Conservation (phyloP, 495 filamentous ascomycete genomes). For the Tuber indicum region DNA sequence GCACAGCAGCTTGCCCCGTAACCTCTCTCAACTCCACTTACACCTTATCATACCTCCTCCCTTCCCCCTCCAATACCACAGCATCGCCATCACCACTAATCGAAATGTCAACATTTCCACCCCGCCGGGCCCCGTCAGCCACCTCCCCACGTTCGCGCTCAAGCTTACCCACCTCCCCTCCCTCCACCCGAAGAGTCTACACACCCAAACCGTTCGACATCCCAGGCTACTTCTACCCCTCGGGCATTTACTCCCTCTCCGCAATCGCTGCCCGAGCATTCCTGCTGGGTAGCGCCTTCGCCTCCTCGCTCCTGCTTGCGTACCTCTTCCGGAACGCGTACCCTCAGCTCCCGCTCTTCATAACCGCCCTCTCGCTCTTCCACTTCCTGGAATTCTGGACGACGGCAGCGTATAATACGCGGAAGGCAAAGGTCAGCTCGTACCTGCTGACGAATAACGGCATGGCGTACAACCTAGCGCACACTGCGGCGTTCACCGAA, state of each 20-base stretch:
- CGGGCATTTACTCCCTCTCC: constrained; percentile 61
- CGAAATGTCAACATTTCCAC: constrained; percentile 13
- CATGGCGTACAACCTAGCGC: constrained; percentile 73
- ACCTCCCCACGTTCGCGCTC: constrained; percentile 37
- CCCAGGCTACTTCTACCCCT: constrained; percentile 46
- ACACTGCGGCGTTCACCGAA: constrained; percentile 65
- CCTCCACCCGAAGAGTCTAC: background rate
- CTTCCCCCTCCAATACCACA: background rate
- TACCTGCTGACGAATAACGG: constrained; percentile 88
- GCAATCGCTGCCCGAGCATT: constrained; percentile 69
- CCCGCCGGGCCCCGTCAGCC: background rate
- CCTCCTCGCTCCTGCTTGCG: constrained; percentile 46
- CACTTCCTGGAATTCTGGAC: constrained; percentile 95
- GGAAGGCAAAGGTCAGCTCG: constrained; percentile 57
- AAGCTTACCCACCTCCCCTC: constrained; percentile 26
- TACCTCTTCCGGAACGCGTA: constrained; percentile 48
- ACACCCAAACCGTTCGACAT: constrained; percentile 20
- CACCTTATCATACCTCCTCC: background rate
- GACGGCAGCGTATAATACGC: constrained; percentile 76
- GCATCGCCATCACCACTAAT: background rate
- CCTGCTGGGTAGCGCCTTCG: constrained; percentile 49
- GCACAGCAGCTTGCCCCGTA: background rate
- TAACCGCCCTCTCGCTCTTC: constrained; percentile 68
- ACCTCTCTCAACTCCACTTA: background rate
- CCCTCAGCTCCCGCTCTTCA: constrained; percentile 81